Evolutionary conservation across 768 basidiomycete genomes (phyloP).

Genomic region (Termitomyces sp.): DNA sequence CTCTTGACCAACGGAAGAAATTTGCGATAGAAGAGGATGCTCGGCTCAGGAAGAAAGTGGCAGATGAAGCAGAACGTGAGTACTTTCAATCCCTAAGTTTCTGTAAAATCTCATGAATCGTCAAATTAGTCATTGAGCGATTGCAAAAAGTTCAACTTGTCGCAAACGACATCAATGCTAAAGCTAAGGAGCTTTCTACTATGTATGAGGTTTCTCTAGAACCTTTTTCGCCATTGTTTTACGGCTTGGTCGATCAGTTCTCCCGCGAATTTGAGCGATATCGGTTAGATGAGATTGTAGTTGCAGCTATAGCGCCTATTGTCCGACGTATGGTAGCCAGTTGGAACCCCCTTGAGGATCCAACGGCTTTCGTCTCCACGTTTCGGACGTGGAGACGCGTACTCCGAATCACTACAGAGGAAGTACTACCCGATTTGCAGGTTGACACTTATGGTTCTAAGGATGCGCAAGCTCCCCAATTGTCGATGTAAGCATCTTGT

Average conservation of each 20-base stretch:
- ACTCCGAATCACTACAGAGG: slow-evolving; percentile 48
- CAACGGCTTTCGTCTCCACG: slow-evolving; percentile 53
- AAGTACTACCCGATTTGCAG: slow-evolving; percentile 36
- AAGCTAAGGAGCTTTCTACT: slow-evolving; percentile 58
- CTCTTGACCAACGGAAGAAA: slow-evolving; percentile 72
- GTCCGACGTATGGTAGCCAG: slow-evolving; percentile 66
- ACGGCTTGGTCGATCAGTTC: slow-evolving; percentile 66
- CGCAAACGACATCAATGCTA: slow-evolving; percentile 60
- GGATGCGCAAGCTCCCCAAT: slow-evolving; percentile 21
- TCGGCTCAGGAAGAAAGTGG: slow-evolving; percentile 60
- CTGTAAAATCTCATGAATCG: neutral
- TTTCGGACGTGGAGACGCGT: slow-evolving; percentile 69
- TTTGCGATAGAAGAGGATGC: slow-evolving; percentile 67
- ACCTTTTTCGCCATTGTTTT: slow-evolving; percentile 66
- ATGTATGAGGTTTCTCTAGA: slow-evolving; percentile 70
- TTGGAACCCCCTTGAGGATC: slow-evolving; percentile 86
- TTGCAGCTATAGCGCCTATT: slow-evolving; percentile 84
- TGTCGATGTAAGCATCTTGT: slow-evolving; percentile 29
- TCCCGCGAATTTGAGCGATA: slow-evolving; percentile 71
- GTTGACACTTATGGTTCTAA: slow-evolving; percentile 55
- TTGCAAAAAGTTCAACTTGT: slow-evolving; percentile 74
- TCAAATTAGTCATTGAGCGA: slow-evolving; percentile 60
- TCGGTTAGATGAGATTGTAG: slow-evolving; percentile 84
- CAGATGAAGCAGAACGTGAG: slow-evolving; percentile 75
- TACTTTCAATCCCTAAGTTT: slow-evolving; percentile 6